Percentiles rank a stretch among this genome's conserved stretches.
These are phyloP conservation scores for Vaccinium myrtillus DNA, from an alignment of 148 eudicot species.

Conservation along the genomic window DNA sequence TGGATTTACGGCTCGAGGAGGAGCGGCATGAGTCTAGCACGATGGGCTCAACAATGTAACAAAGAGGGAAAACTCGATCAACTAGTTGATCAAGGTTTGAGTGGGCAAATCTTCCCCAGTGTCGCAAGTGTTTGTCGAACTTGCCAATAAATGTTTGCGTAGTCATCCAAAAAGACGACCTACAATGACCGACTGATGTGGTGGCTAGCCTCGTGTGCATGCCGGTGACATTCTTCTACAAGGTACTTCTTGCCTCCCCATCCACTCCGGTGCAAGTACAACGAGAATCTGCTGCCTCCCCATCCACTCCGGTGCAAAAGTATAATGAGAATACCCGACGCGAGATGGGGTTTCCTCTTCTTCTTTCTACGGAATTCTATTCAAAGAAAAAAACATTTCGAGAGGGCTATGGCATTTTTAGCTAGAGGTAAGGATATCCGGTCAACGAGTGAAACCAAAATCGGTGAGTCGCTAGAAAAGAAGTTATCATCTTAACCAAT, in stretches of 20 bases:
- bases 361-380: too few relatives aligned
- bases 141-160: neutral
- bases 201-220: neutral
- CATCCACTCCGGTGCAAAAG: too few relatives aligned
- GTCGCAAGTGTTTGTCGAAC: neutral
- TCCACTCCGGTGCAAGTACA: neutral
- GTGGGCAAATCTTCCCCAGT: neutral
- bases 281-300: too few relatives aligned
- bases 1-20: neutral
- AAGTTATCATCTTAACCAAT: slow-evolving; percentile 45
- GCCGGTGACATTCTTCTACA: neutral
- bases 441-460: slow-evolving; percentile 15
- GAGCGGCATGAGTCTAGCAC: neutral
- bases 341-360: neutral
- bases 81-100: neutral
- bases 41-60: neutral
- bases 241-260: neutral
- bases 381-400: neutral
- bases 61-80: neutral
- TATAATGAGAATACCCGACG: neutral
- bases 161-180: neutral
- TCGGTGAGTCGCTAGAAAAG: slow-evolving; percentile 35
- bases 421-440: neutral
- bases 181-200: neutral
- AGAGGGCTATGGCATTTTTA: neutral